Evolutionary conservation across 73 alveolate genomes (phyloP).

Genomic region (Breviolum minutum): DNA sequence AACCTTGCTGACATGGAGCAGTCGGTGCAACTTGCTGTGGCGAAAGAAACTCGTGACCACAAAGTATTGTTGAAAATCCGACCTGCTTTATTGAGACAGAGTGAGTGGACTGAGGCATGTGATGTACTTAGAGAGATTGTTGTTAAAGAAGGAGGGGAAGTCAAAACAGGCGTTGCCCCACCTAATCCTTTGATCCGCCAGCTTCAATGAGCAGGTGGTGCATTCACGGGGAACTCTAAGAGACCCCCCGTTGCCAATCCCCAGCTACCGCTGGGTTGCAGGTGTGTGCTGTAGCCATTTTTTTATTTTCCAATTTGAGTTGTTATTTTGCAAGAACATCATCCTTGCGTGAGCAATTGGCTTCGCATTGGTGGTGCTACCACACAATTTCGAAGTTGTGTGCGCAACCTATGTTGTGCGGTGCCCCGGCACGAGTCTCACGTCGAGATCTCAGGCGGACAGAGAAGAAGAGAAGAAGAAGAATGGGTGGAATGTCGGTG

Average conservation of each 20-base stretch:
- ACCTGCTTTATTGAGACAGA: not conserved
- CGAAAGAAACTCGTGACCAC: slow-evolving; percentile 19
- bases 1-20: slow-evolving; percentile 13
- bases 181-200: slow-evolving; percentile 16
- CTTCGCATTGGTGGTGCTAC: too few relatives aligned
- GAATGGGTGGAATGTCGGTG: too few relatives aligned
- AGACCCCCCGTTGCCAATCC: slow-evolving; percentile 60
- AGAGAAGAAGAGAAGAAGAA: too few relatives aligned
- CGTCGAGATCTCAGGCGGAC: too few relatives aligned
- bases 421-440: too few relatives aligned
- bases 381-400: too few relatives aligned
- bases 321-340: too few relatives aligned
- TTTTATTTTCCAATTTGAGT: too few relatives aligned
- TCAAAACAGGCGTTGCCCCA: slow-evolving; percentile 52
- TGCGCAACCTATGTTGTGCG: too few relatives aligned
- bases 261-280: slow-evolving; percentile 10
- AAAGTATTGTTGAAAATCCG: slow-evolving; percentile 7
- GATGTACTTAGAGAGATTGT: not conserved
- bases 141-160: slow-evolving; percentile 16
- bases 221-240: slow-evolving; percentile 47
- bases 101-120: slow-evolving; percentile 49
- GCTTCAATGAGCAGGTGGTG: not conserved
- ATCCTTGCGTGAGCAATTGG: too few relatives aligned
- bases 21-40: slow-evolving; percentile 31
- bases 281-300: too few relatives aligned